phyloP scores from a whole-genome alignment of 1,284 basidiomycete genomes.

The Pseudozyma sp. region DNA sequence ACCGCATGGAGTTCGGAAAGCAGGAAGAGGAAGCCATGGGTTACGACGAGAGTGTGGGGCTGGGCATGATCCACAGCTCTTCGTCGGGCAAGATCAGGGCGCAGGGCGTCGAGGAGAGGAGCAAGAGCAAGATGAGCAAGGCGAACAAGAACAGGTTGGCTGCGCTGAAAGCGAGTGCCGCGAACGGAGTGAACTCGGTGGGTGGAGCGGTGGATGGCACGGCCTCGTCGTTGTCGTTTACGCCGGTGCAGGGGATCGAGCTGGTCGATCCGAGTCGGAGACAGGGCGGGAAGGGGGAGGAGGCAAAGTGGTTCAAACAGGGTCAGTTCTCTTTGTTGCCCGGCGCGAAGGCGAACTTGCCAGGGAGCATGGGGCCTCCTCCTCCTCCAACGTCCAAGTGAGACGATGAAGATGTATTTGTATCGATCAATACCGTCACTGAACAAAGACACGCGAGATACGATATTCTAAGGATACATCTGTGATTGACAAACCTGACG shows the following conservation, averaged over 20 bases:
- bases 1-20: slow-evolving; percentile 95
- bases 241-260: slow-evolving; percentile 84
- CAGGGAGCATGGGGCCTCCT: slow-evolving; percentile 38
- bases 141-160: slow-evolving; percentile 84
- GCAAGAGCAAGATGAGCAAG: slow-evolving; percentile 95
- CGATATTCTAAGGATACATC: too few relatives aligned
- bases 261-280: slow-evolving; percentile 69
- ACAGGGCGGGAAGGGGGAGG: slow-evolving; percentile 59
- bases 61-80: slow-evolving; percentile 90
- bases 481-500: too few relatives aligned
- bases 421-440: too few relatives aligned
- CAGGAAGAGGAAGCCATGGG: slow-evolving; percentile 95
- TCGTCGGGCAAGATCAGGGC: slow-evolving; percentile 88
- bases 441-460: too few relatives aligned
- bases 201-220: slow-evolving; percentile 73
- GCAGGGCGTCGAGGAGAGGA: slow-evolving; percentile 84
- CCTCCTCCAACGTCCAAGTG: slow-evolving; percentile 1
- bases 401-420: too few relatives aligned
- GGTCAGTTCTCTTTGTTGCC: slow-evolving; percentile 67
- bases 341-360: slow-evolving; percentile 25
- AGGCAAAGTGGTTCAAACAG: slow-evolving; percentile 70
- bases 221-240: slow-evolving; percentile 90
- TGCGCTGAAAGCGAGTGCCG: slow-evolving; percentile 51
- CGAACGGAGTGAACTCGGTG: slow-evolving; percentile 72
- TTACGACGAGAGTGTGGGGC: slow-evolving; percentile 93